Percentiles rank a stretch among this genome's conserved stretches.
These are phyloP conservation scores for Leavenworthia alabamica DNA, from an alignment of 345 rosid species.

Conservation along the genomic window DNA sequence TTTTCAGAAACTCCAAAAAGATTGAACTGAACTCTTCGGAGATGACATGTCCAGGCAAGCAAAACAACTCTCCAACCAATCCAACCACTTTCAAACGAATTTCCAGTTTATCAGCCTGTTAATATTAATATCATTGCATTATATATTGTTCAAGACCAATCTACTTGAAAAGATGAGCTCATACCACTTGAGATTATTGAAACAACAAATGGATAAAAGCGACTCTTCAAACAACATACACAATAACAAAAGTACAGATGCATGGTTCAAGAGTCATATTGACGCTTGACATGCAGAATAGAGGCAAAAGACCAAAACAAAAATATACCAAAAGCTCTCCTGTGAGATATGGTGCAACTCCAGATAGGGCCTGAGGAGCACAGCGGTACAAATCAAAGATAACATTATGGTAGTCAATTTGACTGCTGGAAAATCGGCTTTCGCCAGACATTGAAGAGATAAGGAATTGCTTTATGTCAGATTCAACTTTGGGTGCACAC, in stretches of 20 bases:
- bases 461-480: conserved; percentile 77
- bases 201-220: background rate
- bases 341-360: conserved; percentile 78
- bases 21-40: conserved; percentile 72
- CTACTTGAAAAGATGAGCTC: conserved; percentile 10
- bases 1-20: conserved; percentile 82
- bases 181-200: background rate
- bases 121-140: conserved; percentile 15
- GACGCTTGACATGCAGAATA: background rate
- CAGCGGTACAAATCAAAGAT: conserved; percentile 72
- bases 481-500: conserved; percentile 81
- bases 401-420: conserved; percentile 84
- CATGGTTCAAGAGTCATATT: conserved; percentile 11
- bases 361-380: conserved; percentile 81
- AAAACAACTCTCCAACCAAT: conserved; percentile 82
- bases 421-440: conserved; percentile 40
- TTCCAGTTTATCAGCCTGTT: conserved; percentile 86
- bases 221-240: conserved; percentile 5
- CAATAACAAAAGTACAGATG: background rate
- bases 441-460: conserved; percentile 88
- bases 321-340: conserved; percentile 90
- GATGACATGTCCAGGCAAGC: conserved; percentile 58
- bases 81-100: conserved; percentile 81
- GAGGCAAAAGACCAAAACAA: background rate
- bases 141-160: background rate